Evolutionary conservation across 768 basidiomycete species (phyloP), one percentile per base, ranked within the genome.

Genomic region (Hygrophoropsis aurantiaca): DNA sequence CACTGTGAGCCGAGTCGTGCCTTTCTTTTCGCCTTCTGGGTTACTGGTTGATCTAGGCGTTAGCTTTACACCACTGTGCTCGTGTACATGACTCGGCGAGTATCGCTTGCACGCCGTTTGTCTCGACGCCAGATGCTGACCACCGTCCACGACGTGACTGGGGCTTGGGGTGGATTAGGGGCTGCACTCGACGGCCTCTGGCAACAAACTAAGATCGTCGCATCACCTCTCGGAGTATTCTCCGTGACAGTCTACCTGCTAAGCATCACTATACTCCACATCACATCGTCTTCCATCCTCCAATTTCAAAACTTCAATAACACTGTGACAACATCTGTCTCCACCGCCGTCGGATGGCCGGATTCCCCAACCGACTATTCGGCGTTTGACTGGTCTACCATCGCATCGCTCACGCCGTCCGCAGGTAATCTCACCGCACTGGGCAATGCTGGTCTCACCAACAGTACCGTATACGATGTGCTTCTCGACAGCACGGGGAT

Each of bases 81-180:
- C 5, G 45, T 57, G 11, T 43, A 40, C 21, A 20, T 49, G 11
- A 48, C 49, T 10, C 56, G 57, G 38, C 44, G 39, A 20, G 48
- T 57, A 24, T 34, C 47, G 15, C 32, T 58, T 27, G 36, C 35
- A 27, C 15, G 44, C 16, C 47, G 23, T 19, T 18, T 58, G 11
- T 18, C 26, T 18, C 41, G 23, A 30, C 34, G 32, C 11, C 51
- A 50, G 32, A 56, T 41, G 23, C 37, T 58, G 2, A 54, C 57
- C 2, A 44, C 46, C 3, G 45, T 43, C 11, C 57, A 58, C 33
- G 57, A 58, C 25, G 30, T 42, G 16, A 27, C 40, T 19, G 36
- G 32, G 11, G 57, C 57, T 3, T 58, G 57, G 57, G 23, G 25
- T 1, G 57, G 57, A 11, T 42, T 58, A n/a, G 57, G 57, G 0